A percentile compares a stretch with the other conserved stretches of the same genome.
phyloP scores from a whole-genome alignment of 106 monocot species.

The Platanthera guangdongensis region DNA sequence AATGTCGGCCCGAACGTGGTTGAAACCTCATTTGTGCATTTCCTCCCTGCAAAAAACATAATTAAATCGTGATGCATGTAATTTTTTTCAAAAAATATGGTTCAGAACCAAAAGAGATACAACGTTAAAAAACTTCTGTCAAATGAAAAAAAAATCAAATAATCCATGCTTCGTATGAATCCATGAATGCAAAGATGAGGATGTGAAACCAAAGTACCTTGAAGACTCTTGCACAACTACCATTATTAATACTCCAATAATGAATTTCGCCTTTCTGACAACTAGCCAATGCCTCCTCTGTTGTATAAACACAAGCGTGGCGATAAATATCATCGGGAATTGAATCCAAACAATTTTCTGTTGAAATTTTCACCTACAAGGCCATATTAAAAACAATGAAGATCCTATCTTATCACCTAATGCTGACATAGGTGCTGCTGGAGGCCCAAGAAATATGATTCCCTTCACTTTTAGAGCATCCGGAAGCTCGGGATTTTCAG shows the following conservation, averaged over 20 bases:
- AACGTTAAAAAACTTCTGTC: not conserved
- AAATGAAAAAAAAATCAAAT: not conserved
- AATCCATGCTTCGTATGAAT: constrained; percentile 1
- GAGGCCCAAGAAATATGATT: no score
- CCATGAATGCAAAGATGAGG: not conserved
- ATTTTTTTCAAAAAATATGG: not conserved
- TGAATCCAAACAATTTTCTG: no score
- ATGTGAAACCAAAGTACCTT: constrained; percentile 31
- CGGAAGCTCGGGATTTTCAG: no score
- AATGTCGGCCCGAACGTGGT: constrained; percentile 57
- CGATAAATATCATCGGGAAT: no score
- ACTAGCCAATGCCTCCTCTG: no score
- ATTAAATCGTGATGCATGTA: not conserved
- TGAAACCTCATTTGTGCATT: constrained; percentile 76
- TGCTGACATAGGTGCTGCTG: no score
- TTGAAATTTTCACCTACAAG: no score
- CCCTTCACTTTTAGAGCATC: no score
- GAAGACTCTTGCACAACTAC: constrained; percentile 44
- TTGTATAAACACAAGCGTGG: no score
- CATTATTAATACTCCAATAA: constrained; percentile 83
- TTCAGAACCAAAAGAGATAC: not conserved
- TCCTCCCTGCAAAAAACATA: constrained; percentile 37
- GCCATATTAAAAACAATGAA: no score
- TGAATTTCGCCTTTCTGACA: constrained; percentile 76
- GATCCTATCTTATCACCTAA: no score